These are phyloP conservation scores for Cordyceps javanica DNA, from an alignment of 2,329 filamentous ascomycete species.

Conservation along the genomic window DNA sequence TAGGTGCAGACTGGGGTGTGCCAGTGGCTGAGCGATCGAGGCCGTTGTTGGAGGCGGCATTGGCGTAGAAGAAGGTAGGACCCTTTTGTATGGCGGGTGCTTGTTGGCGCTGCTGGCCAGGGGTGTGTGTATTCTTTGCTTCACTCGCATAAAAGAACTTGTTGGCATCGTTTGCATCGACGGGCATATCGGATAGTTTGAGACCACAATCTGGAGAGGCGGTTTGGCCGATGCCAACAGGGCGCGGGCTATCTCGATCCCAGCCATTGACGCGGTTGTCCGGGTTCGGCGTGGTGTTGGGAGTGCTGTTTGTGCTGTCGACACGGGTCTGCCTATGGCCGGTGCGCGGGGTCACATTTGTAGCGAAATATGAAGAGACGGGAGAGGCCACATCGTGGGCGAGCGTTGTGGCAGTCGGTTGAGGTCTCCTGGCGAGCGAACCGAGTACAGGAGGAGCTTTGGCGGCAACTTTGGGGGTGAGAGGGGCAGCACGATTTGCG, in stretches of 20 bases:
- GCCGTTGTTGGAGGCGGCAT: constrained; percentile 28
- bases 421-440: constrained; percentile 35
- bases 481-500: constrained; percentile 34
- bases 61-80: constrained; percentile 53
- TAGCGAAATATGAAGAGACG: constrained; percentile 50
- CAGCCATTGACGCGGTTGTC: constrained; percentile 37
- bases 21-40: constrained; percentile 27
- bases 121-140: constrained; percentile 42
- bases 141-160: constrained; percentile 95
- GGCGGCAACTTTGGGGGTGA: constrained; percentile 48
- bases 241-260: constrained; percentile 28
- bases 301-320: constrained; percentile 62
- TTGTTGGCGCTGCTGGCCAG: constrained; percentile 30
- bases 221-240: constrained; percentile 26
- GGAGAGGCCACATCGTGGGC: constrained; percentile 42
- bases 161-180: constrained; percentile 36
- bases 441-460: constrained; percentile 34
- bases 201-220: constrained; percentile 21
- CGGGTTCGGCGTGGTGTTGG: constrained; percentile 51
- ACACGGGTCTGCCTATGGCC: constrained; percentile 65
- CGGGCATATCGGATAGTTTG: constrained; percentile 23
- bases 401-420: constrained; percentile 14
- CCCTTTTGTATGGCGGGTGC: constrained; percentile 39
- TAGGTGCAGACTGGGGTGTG: constrained; percentile 21
- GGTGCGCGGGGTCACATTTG: constrained; percentile 73